Percentiles rank a stretch among this genome's conserved stretches.
Evolutionary conservation across 805 yeast species (phyloP).

Genomic region (Kluyveromyces aestuarii): DNA sequence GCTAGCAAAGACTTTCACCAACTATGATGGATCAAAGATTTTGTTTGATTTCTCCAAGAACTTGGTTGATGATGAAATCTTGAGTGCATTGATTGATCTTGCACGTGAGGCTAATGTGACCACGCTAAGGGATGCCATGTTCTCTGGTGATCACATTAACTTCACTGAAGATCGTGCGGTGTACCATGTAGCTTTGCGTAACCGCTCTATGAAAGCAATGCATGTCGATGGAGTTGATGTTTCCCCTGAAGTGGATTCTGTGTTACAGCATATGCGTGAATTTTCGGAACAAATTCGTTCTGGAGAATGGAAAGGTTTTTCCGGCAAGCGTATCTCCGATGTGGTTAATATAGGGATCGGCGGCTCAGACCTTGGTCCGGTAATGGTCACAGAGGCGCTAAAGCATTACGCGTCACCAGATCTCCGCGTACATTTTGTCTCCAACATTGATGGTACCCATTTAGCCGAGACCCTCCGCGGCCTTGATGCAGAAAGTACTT

Average conservation of each 20-base stretch:
- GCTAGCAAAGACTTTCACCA: slow-evolving; percentile 67
- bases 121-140: slow-evolving; percentile 80
- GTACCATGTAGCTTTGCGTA: slow-evolving; percentile 92
- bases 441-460: slow-evolving; percentile 98
- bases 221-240: slow-evolving; percentile 84
- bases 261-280: slow-evolving; percentile 92
- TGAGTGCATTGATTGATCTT: slow-evolving; percentile 55
- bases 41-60: slow-evolving; percentile 94
- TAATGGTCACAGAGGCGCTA: slow-evolving; percentile 97
- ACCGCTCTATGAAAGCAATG: slow-evolving; percentile 79
- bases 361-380: slow-evolving; percentile 98
- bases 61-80: slow-evolving; percentile 77
- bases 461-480: slow-evolving; percentile 79
- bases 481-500: slow-evolving; percentile 82
- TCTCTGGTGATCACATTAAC: slow-evolving; percentile 89
- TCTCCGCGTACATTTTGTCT: slow-evolving; percentile 82
- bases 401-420: slow-evolving; percentile 70
- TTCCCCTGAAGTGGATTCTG: slow-evolving; percentile 84
- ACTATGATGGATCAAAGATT: slow-evolving; percentile 81
- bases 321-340: slow-evolving; percentile 89
- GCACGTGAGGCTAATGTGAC: slow-evolving; percentile 90
- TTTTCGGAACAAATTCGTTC: slow-evolving; percentile 84
- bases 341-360: slow-evolving; percentile 98
- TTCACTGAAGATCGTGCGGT: slow-evolving; percentile 96
- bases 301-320: slow-evolving; percentile 94